Base-by-base conservation (phyloP, 768 basidiomycete genomes). In the Pleurotus eryngii region DNA sequence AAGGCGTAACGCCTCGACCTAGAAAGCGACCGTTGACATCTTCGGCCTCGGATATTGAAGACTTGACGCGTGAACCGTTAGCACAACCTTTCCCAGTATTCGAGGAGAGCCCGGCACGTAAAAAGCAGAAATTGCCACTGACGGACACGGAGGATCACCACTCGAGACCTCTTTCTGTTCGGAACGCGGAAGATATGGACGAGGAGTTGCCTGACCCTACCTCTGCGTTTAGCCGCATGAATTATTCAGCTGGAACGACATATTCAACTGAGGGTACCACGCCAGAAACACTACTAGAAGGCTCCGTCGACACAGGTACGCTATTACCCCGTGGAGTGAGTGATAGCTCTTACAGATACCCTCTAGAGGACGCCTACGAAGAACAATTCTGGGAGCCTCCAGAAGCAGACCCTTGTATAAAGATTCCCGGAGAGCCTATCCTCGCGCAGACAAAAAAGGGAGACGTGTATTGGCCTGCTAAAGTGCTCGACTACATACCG, bases 401-500 rank as follows among this genome's bases (percentile, higher is more conserved):
- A 4, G 74, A 70, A 14, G 68, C 74, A 2, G 84, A 89, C 60
- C 70, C 70, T 3, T 67, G 73, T 0, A 73, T 87, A 20, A 68
- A 78, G 14, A 81, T 90, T 38, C 88, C 87, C 2, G 90, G 87
- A 2, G 89, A 91, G 66, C 68, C 84, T 0, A 71, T 90, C 2
- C 73, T 90, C 11, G 85, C 85, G 5, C 66, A 73, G 20, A 80
- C 77, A 2, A 69, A 61, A 43, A 35, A 35, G 30, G 30, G 30
- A 35, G 69, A 69, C 55, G 65, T 61, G 18, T 86, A 85, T 62
- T 92, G 90, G 90, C 88, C 90, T 2, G 90, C 85, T 1, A 73
- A 73, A 64, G 70, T 92, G 40, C 63, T 84, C 8, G 72, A 63
- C 0, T 89, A 85, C 62, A 56, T 81, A 20, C 74, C 76, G 11